A percentile compares a stretch with the other conserved stretches of the same genome.
These are phyloP conservation scores for Trichoderma afroharzianum DNA, from an alignment of 2,329 filamentous ascomycete genomes.

Conservation along the genomic window DNA sequence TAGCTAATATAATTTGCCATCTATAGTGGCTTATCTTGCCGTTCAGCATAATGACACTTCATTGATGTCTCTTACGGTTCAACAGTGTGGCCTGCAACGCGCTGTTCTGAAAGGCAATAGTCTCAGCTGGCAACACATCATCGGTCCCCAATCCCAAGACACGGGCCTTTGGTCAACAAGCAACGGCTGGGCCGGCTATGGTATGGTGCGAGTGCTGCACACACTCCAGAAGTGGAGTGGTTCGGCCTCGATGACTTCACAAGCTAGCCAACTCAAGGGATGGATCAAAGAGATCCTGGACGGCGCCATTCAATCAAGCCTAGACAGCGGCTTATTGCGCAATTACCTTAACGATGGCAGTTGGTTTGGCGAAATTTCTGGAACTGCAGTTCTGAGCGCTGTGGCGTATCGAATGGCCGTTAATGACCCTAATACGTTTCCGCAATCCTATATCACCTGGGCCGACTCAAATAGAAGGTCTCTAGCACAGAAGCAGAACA, in stretches of 20 bases:
- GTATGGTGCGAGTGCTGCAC: constrained; percentile 20
- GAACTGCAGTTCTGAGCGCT: constrained; percentile 16
- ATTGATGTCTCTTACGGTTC: constrained; percentile 11
- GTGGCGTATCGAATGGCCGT: constrained; percentile 20
- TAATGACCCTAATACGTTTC: constrained; percentile 18
- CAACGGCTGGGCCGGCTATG: constrained; percentile 19
- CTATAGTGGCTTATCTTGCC: constrained; percentile 1
- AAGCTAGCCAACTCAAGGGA: constrained; percentile 9
- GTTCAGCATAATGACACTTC: constrained; percentile 14
- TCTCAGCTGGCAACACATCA: constrained; percentile 21
- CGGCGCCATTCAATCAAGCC: constrained; percentile 11
- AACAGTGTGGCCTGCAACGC: constrained; percentile 18
- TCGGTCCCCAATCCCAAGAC: constrained; percentile 20
- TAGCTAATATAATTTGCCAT: neutral
- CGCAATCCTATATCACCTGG: constrained; percentile 17
- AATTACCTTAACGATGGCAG: constrained; percentile 18
- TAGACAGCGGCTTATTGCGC: constrained; percentile 12
- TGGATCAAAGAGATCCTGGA: constrained; percentile 21
- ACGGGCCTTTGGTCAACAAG: constrained; percentile 20
- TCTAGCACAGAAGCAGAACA: constrained; percentile 3
- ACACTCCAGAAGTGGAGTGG: constrained; percentile 19
- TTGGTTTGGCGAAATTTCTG: constrained; percentile 20
- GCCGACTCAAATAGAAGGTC: constrained; percentile 12
- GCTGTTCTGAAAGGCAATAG: constrained; percentile 14
- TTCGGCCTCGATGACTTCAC: neutral